A percentile compares a stretch with the other conserved stretches of the same genome.
Conservation (phyloP, 75 land plant species). For the Pinus tabuliformis region DNA sequence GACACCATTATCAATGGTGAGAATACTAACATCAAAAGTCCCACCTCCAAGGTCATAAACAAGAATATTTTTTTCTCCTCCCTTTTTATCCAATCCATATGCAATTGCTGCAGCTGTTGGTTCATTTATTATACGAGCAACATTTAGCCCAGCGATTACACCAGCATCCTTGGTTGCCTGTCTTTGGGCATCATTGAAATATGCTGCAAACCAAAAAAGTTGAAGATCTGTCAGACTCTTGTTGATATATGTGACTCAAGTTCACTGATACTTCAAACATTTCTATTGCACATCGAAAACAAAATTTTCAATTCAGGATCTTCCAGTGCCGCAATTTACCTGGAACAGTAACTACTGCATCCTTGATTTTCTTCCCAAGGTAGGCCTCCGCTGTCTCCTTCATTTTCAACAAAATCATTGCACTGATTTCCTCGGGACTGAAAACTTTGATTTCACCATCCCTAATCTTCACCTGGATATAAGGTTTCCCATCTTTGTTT, state of each 20-base stretch:
- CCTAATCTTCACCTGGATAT: conserved; percentile 48
- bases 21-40: conserved; percentile 79
- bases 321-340: conserved; percentile 16
- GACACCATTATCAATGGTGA: conserved; percentile 57
- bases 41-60: conserved; percentile 81
- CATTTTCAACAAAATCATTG: conserved; percentile 50
- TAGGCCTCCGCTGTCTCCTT: conserved; percentile 57
- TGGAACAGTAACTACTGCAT: conserved; percentile 73
- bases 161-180: conserved; percentile 78
- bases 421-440: conserved; percentile 55
- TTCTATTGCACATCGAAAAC: not conserved
- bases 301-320: not conserved
- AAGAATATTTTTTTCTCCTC: conserved; percentile 52
- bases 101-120: conserved; percentile 78
- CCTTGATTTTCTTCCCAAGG: conserved; percentile 52
- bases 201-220: conserved; percentile 11
- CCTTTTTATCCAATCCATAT: conserved; percentile 42
- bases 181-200: conserved; percentile 45
- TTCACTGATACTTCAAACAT: not conserved
- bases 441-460: conserved; percentile 54
- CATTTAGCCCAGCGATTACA: conserved; percentile 59
- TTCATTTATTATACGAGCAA: conserved; percentile 59
- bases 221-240: not conserved
- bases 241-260: not conserved
- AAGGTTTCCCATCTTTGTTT: conserved; percentile 51